Evolutionary conservation across 176 grass and related monocot species (phyloP), one percentile per base, ranked within the genome.

Genomic region (Oryza meyeriana): DNA sequence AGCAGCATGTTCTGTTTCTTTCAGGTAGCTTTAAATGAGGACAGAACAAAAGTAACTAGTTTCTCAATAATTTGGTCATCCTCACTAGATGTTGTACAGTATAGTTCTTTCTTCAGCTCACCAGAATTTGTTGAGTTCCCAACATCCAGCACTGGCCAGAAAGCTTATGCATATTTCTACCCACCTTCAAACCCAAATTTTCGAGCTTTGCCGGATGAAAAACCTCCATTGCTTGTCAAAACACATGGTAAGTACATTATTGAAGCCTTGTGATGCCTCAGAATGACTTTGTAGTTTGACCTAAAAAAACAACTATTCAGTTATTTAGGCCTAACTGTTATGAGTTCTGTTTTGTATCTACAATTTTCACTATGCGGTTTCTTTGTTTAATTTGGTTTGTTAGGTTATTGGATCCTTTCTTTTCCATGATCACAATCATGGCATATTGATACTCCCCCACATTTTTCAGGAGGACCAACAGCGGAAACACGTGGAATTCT

Each of bases 101-200:
- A 91, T 73, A 83, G 87, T 58, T 48, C 75, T 57, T 98, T 91
- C 76, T 88, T 93, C 79, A 91, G 93, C 69, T 64, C 83, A 70
- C 93, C 93, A 35, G 92, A 98, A 79, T 33, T 98, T 75, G 75
- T 95, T 61, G 92, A 98, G 72, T 98, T 98, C 80, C 80, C 96
- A 69, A 83, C 90, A 74, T 90, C 92, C 75, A 82, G 32, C 8
- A 75, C 92, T 74, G 87, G 89, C 55, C 79, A 88, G 79, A 95
- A 91, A 84, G 96, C 89, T 81, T 95, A 98, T 90, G 96, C 93
- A 25, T 98, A 98, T 69, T 98, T 95, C 77, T 95, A 98, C 61
- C 96, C 89, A 55, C 90, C 93, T 55, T 81, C 70, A 55, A 98
- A 93, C 86, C 79, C 81, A 27, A 86, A 69, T 55, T 98, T 90